Base-by-base conservation (phyloP, 2,329 filamentous ascomycete species). In the Fusarium secorum region DNA sequence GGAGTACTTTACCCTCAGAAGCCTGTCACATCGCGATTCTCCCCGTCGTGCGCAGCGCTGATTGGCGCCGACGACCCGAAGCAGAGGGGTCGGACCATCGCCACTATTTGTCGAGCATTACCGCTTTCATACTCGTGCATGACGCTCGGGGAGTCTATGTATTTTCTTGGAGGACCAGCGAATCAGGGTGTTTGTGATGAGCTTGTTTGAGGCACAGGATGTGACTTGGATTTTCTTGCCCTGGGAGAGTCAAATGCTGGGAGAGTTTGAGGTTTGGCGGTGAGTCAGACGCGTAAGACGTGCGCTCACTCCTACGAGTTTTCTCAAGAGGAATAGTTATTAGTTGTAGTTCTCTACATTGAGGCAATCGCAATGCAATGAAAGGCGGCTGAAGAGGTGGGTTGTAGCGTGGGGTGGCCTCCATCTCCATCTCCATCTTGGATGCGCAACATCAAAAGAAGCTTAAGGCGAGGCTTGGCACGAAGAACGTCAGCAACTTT, bases 11-110 rank as follows among this genome's bases (percentile, higher is more conserved):
- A 28, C 20, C n/a, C 20, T 22, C 33, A n/a, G 38, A 54, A 22
- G 15, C 38, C 49, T 48, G 42, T 64, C 48, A 33, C 68, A 72
- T 66, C 68, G 46, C 62, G 59, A 72, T 72, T 69, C 68, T 55
- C 41, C 61, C 65, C 59, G 49, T 52, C 33, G 11, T 39, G 33
- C 54, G 28, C 58, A 8, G 42, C 22, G 18, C 53, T 53, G 69
- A 71, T 71, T 70, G 69, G 69, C 57, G 68, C 69, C 69, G 69
- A 72, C 69, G 69, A 72, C 69, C 69, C 69, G 69, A 72, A 71
- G 55, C 46, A 48, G 61, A 66, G 64, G 64, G 68, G 68, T 57
- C 69, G 69, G 68, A 44, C 46, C 60, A 66, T 71, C 69, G 69
- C 69, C 69, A 60, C 69, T 62, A 61, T 52, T 52, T 54, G 68